Evolutionary conservation across 163 green algal genomes (phyloP).

Genomic region (Scenedesmus sp.): DNA sequence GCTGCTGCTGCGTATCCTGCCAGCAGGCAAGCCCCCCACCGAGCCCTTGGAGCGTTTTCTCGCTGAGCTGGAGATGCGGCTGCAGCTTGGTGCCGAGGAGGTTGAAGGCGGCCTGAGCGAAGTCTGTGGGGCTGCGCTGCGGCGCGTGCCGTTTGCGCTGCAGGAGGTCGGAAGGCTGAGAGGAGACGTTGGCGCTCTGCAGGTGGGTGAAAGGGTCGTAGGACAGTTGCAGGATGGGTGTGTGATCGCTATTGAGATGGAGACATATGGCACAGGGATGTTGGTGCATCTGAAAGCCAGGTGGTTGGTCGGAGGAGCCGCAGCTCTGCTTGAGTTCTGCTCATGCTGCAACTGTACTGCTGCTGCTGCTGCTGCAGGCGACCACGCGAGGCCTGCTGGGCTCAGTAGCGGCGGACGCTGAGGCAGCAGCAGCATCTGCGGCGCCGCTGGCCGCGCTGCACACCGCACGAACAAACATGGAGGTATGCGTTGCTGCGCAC

Average conservation of each 20-base stretch:
- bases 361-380: not conserved
- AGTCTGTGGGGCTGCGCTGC: constrained; percentile 72
- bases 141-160: constrained; percentile 86
- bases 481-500: not conserved
- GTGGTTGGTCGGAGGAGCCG: not conserved
- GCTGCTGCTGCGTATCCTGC: not conserved
- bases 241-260: too few species aligned
- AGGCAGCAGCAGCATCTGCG: constrained; percentile 17
- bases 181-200: constrained; percentile 51
- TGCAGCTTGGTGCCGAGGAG: constrained; percentile 91
- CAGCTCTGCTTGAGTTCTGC: not conserved
- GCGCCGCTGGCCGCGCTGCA: constrained; percentile 45
- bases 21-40: constrained; percentile 41
- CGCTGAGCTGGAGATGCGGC: constrained; percentile 90
- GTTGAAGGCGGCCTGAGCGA: constrained; percentile 74
- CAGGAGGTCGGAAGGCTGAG: constrained; percentile 83
- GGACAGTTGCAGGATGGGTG: not conserved
- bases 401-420: constrained; percentile 25
- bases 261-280: too few species aligned
- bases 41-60: constrained; percentile 82
- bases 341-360: not conserved
- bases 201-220: constrained; percentile 19
- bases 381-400: not conserved
- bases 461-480: constrained; percentile 39
- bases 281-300: not conserved